A percentile compares a stretch with the other conserved stretches of the same genome.
phyloP scores from a whole-genome alignment of 148 eudicot species.

The Rhododendron kiyosumense region DNA sequence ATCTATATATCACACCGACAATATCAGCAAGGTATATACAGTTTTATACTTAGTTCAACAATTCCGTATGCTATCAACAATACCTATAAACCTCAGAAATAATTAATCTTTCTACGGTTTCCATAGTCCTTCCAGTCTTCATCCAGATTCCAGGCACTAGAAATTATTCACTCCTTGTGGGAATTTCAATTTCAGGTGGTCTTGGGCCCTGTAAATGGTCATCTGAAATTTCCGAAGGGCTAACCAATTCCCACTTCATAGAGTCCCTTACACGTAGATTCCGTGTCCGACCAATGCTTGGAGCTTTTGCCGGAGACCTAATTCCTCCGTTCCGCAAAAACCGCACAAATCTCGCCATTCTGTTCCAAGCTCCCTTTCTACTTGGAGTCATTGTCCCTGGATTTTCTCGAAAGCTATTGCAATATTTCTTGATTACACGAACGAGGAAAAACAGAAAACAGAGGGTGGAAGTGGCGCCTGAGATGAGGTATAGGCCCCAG shows the following conservation, averaged over 20 bases:
- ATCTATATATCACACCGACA: neutral
- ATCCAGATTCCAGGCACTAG: too few species aligned
- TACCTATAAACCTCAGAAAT: neutral
- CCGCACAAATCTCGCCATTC: neutral
- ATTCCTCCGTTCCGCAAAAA: neutral
- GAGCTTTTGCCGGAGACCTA: neutral
- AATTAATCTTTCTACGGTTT: neutral
- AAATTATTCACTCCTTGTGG: neutral
- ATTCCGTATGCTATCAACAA: too few species aligned
- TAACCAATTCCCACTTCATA: conserved; percentile 1
- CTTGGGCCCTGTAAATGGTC: neutral
- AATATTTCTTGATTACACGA: neutral
- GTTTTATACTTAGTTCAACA: too few species aligned
- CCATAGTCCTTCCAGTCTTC: neutral
- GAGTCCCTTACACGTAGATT: neutral
- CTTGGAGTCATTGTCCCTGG: neutral
- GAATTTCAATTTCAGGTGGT: conserved; percentile 6
- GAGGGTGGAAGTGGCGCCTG: conserved; percentile 8
- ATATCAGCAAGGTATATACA: neutral
- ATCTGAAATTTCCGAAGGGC: conserved; percentile 15
- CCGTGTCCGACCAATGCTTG: neutral
- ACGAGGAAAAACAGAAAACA: conserved; percentile 8
- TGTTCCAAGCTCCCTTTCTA: neutral
- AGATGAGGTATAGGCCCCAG: conserved; percentile 10
- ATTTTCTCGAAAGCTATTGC: neutral